Evolutionary conservation across 2,329 filamentous ascomycete species (phyloP), one percentile per base, ranked within the genome.

Genomic region (Coniella lustricola): DNA sequence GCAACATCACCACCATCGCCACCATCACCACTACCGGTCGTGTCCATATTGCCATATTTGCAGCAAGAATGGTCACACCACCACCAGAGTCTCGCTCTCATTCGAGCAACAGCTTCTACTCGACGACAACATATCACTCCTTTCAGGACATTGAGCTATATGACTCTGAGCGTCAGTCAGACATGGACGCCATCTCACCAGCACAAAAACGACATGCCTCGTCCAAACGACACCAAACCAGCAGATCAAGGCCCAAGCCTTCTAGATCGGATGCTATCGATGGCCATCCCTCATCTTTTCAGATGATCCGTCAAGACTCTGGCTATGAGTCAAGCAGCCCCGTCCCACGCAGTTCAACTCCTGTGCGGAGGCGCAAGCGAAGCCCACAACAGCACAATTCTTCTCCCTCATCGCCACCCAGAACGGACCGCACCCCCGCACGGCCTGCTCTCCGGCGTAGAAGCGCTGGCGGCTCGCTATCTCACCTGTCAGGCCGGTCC

Each of bases 251-350:
- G 22, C 37, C 45, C 16, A 50, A 47, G 25, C 31, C 31, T 14
- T 47, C 47, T 17, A 29, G 36, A 47, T 31, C 62, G 21, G 59
- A 61, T 18, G 58, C 59, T n/a, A 61, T 62, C 32, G 50, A 53
- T 13, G 47, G 34, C 18, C 57, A 56, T 18, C 66, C 66, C 1
- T 58, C 60, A 12, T 60, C 67, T 0, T 56, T 59, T 41, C 67
- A 65, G 48, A 78, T 80, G 67, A 69, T 70, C 43, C 70, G 77
- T 13, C 75, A 79, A 51, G 77, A 81, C 58, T 81, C 77, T 0
- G 77, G 77, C 31, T 81, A 81, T 56, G 76, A 76, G 57, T 80
- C 77, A 3, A 67, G 48, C 40, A 50, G 47, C n/a, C 25, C 71
- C 39, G 62, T 64, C 8, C 67, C 71, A 2, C 65, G 63, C 8